Percentiles rank a stretch among this genome's conserved stretches.
Conservation (phyloP, 345 rosid genomes). For the Populus deltoides region DNA sequence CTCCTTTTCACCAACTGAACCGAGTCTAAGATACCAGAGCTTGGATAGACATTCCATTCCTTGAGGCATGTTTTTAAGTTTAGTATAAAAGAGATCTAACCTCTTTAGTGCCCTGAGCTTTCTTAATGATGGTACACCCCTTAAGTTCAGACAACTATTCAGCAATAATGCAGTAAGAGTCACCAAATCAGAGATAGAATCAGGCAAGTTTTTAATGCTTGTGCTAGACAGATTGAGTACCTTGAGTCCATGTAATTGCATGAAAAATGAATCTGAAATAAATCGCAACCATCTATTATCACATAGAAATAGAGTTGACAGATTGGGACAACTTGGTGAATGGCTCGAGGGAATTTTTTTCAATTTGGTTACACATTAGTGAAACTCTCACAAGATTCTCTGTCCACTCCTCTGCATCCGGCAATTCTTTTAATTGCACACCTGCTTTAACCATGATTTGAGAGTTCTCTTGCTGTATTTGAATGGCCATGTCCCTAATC, state of each 20-base stretch:
- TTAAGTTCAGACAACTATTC: neutral
- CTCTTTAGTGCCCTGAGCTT: slow-evolving; percentile 7
- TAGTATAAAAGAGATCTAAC: neutral
- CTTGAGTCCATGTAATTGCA: too few species aligned
- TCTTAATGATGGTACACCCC: slow-evolving; percentile 16
- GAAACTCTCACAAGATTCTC: slow-evolving; percentile 17
- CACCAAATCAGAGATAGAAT: too few species aligned
- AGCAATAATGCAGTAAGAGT: too few species aligned
- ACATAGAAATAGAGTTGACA: too few species aligned
- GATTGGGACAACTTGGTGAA: slow-evolving; percentile 5
- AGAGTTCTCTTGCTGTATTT: too few species aligned
- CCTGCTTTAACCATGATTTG: too few species aligned
- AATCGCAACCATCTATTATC: too few species aligned
- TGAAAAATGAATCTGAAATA: too few species aligned
- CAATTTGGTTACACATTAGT: neutral
- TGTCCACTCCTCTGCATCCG: neutral
- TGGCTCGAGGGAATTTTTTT: neutral
- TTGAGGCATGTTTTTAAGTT: slow-evolving; percentile 10
- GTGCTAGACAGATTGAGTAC: too few species aligned
- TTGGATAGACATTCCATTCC: slow-evolving; percentile 9
- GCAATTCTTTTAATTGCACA: neutral
- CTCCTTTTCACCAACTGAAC: too few species aligned
- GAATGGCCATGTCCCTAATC: neutral
- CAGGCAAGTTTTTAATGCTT: too few species aligned
- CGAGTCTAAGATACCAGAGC: too few species aligned